These are phyloP conservation scores for Fusarium mexicanum DNA, from an alignment of 2,329 filamentous ascomycete species.

Conservation along the genomic window DNA sequence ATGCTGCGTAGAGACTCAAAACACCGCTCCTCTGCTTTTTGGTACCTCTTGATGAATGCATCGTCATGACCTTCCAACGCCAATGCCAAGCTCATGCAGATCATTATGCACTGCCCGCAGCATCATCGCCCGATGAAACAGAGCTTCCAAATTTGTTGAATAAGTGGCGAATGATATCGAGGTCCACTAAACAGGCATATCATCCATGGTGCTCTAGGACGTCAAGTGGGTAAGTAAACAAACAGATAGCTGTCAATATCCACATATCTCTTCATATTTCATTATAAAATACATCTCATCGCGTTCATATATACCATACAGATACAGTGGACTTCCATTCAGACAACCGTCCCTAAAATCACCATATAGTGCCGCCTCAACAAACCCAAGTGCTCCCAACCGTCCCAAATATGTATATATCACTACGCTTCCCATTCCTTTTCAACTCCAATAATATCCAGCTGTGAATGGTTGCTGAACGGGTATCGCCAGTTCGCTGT, in stretches of 20 bases:
- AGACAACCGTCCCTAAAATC: not conserved
- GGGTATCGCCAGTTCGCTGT: conserved; percentile 38
- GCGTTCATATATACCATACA: conserved; percentile 1
- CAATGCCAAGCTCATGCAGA: conserved; percentile 32
- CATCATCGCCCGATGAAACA: conserved; percentile 7
- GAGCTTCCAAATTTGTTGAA: conserved; percentile 3
- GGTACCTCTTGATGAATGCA: not conserved
- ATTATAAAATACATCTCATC: not conserved
- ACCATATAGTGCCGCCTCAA: conserved; percentile 11
- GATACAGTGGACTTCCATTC: not conserved
- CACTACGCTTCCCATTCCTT: conserved; percentile 22
- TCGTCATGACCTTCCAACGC: not conserved
- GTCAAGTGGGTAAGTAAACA: not conserved
- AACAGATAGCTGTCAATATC: not conserved
- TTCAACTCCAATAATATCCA: conserved; percentile 38
- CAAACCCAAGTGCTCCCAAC: conserved; percentile 15
- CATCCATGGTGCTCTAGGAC: not conserved
- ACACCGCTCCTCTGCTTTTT: not conserved
- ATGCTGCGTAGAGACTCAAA: not conserved
- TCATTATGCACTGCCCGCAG: conserved; percentile 35
- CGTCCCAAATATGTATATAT: conserved; percentile 18
- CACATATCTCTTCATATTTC: not conserved
- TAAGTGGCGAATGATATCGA: conserved; percentile 23
- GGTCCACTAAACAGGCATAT: conserved; percentile 26
- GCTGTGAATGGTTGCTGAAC: conserved; percentile 28